Base-by-base conservation (phyloP, 352 stramenopile species). In the Globisporangium takayamanum region DNA sequence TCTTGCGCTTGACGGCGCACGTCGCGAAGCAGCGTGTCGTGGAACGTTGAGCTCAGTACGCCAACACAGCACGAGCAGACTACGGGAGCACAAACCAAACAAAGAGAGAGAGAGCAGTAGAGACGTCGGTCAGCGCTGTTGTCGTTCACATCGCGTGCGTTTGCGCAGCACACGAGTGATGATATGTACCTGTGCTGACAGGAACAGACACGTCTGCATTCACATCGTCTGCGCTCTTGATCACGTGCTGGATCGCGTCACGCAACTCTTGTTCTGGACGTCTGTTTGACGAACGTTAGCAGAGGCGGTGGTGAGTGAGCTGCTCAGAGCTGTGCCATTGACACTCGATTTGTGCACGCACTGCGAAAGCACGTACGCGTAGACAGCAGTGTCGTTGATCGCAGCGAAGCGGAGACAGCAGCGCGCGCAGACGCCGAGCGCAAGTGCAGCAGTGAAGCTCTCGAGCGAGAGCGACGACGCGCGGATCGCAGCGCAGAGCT, bases 31-130 rank as follows among this genome's bases (percentile, higher is more conserved):
- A 87, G 55, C 28, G 76, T 55, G 5, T 76, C 60, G 37, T 77
- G 70, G 55, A 91, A 84, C 7, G 41, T 54, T 18, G 41, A 62
- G 57, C 71, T 78, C 53, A 91, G 49, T 15, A 90, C 69, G 22
- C 80, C 79, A n/a, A 90, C 62, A 51, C 84, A 93, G 58, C 81
- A 91, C 22, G 68, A 72, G 49, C 84, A 93, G 4, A 80, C 79
- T 82, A 36, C 22, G 47, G 33, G n/a, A 49, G 56, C 14, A 22
- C 22, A 22, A 44, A 46, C 5, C 55, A 46, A 51, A 5, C n/a
- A 56, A 49, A 52, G 18, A 37, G 44, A 55, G 36, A 33, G 26
- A 33, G 30, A 55, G 47, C 25, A 14, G n/a, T n/a, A 16, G n/a
- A 55, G 22, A 3, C 30, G 18, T 14, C 0, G 3, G 44, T 49